phyloP scores from a whole-genome alignment of 2,329 filamentous ascomycete genomes.

The Colletotrichum aenigma region DNA sequence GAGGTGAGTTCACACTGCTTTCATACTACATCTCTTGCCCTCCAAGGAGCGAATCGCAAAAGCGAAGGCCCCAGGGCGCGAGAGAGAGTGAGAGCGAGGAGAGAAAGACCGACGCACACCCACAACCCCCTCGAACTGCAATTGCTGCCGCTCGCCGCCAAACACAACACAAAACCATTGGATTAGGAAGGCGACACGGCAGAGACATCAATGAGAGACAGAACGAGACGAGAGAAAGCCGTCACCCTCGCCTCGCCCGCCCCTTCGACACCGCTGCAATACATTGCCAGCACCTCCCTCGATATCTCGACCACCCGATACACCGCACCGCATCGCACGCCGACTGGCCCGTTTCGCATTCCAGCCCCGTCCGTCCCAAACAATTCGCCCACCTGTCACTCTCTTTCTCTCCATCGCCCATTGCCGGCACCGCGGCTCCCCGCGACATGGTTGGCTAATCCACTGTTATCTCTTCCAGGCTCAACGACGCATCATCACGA shows the following conservation, averaged over 20 bases:
- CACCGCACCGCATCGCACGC: background rate
- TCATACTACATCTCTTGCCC: background rate
- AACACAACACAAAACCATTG: slow-evolving; percentile 1
- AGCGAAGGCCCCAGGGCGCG: background rate
- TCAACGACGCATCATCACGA: background rate
- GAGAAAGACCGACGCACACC: background rate
- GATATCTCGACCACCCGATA: background rate
- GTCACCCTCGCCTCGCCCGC: background rate
- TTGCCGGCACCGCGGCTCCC: background rate
- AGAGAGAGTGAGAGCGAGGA: background rate
- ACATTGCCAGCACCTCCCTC: background rate
- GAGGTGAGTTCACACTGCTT: background rate
- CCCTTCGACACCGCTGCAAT: background rate
- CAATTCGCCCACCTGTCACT: background rate
- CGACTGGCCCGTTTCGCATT: slow-evolving; percentile 7
- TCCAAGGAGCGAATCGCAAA: background rate
- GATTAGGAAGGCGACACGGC: slow-evolving; percentile 1
- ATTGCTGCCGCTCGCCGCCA: background rate
- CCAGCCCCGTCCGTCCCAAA: slow-evolving; percentile 13
- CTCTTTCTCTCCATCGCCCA: background rate
- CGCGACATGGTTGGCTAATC: slow-evolving; percentile 14
- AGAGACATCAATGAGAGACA: slow-evolving; percentile 14
- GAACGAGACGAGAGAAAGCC: background rate
- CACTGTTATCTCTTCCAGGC: background rate
- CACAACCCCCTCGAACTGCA: background rate